phyloP scores from a whole-genome alignment of 345 rosid genomes.

The Cardiospermum halicacabum region DNA sequence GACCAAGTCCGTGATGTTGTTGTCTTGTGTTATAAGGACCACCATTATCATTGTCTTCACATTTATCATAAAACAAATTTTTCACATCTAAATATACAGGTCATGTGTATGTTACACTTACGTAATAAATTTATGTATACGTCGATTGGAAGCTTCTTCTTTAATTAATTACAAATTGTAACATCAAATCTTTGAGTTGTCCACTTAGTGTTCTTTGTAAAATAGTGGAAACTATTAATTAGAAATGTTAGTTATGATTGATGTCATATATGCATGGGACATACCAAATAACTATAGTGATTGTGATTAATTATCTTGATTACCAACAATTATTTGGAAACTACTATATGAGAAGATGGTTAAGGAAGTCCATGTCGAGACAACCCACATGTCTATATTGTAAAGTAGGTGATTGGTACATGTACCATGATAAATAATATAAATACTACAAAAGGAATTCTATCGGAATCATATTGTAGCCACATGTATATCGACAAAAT shows the following conservation, averaged over 20 bases:
- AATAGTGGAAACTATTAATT: not conserved
- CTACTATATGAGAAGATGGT: no score
- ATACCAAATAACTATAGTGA: not conserved
- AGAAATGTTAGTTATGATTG: no score
- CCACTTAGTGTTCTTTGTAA: not conserved
- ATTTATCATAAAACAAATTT: not conserved
- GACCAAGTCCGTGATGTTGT: not conserved
- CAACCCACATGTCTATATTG: no score
- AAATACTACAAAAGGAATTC: no score
- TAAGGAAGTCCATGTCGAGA: no score
- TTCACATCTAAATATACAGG: no score
- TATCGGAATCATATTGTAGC: no score
- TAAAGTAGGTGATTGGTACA: no score
- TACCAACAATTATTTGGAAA: not conserved
- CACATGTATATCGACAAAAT: no score
- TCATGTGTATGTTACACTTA: not conserved
- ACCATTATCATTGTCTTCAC: constrained; percentile 1
- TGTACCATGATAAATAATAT: no score
- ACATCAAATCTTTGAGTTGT: not conserved
- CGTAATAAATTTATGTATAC: not conserved
- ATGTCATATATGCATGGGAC: not conserved
- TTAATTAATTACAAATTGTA: not conserved
- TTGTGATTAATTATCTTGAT: not conserved
- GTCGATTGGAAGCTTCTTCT: constrained; percentile 6
- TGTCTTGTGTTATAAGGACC: constrained; percentile 9